Conservation (phyloP, 2,329 filamentous ascomycete species). For the Microdochium trichocladiopsis region DNA sequence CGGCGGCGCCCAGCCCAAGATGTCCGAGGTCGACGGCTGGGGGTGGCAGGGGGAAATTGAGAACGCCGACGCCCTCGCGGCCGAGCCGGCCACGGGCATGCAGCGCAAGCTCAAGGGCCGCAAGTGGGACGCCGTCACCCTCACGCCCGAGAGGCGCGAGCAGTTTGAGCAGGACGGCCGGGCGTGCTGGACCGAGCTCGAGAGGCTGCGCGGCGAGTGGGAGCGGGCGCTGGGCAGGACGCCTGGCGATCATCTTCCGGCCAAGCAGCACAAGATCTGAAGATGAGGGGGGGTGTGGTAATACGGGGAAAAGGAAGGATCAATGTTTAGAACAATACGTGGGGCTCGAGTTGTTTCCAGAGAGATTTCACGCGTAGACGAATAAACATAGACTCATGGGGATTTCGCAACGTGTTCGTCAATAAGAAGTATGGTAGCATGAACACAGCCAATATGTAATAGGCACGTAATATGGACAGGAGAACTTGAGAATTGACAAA, state of each 20-base stretch:
- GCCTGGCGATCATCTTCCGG: neutral
- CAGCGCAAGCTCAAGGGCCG: slow-evolving; percentile 49
- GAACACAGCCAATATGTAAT: no score
- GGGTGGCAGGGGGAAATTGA: slow-evolving; percentile 55
- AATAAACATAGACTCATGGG: no score
- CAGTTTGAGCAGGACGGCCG: slow-evolving; percentile 57
- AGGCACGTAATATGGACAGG: no score
- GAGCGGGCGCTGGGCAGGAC: slow-evolving; percentile 32
- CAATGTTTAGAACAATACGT: no score
- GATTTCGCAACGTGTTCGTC: no score
- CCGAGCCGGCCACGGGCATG: slow-evolving; percentile 30
- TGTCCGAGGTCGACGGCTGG: slow-evolving; percentile 84
- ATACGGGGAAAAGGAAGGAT: no score
- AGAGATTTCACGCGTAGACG: no score
- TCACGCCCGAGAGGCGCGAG: slow-evolving; percentile 52
- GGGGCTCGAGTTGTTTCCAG: no score
- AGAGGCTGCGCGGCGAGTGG: slow-evolving; percentile 62
- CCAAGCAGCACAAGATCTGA: neutral
- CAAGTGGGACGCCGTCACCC: slow-evolving; percentile 47
- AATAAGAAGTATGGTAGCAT: no score
- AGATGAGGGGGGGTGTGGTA: no score
- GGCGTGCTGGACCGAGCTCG: slow-evolving; percentile 63
- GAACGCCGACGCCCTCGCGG: slow-evolving; percentile 39
- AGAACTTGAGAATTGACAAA: no score
- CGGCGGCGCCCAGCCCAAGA: slow-evolving; percentile 51